These are phyloP conservation scores for Psilocybe azurescens DNA, from an alignment of 768 basidiomycete genomes.

Conservation along the genomic window DNA sequence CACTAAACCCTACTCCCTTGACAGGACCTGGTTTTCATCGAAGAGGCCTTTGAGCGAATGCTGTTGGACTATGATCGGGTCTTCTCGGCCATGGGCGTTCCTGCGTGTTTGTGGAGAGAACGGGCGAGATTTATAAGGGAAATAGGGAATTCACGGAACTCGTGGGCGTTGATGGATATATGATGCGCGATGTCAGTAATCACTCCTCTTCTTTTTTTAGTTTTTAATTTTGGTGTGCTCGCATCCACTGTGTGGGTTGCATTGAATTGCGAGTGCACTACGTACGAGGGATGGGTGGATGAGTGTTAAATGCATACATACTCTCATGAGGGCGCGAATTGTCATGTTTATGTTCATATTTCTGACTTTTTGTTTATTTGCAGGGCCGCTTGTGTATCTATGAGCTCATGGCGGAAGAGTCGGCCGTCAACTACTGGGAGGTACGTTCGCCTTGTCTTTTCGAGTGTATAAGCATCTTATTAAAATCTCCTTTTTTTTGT, in stretches of 20 bases:
- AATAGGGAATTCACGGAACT: constrained; percentile 96
- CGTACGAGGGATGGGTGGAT: not conserved
- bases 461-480: not conserved
- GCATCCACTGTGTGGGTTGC: not conserved
- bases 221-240: not conserved
- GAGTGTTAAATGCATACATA: not conserved
- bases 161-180: constrained; percentile 83
- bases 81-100: constrained; percentile 95
- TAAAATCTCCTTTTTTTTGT: not conserved
- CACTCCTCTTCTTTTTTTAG: not conserved
- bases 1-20: constrained; percentile 14
- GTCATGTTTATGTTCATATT: not conserved
- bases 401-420: constrained; percentile 98
- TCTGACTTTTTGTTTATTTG: constrained; percentile 8
- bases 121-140: constrained; percentile 98
- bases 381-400: constrained; percentile 94
- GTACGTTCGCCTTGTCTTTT: constrained; percentile 38
- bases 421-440: constrained; percentile 98
- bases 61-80: constrained; percentile 95
- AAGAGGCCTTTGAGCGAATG: constrained; percentile 96
- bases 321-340: not conserved
- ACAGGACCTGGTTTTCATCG: constrained; percentile 94
- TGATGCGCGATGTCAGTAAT: constrained; percentile 79
- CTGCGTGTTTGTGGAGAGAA: constrained; percentile 97
- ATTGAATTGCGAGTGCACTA: not conserved